Evolutionary conservation across 306 rosid genomes (phyloP), one percentile per base, ranked within the genome.

Genomic region (Gynostemma pentaphyllum): DNA sequence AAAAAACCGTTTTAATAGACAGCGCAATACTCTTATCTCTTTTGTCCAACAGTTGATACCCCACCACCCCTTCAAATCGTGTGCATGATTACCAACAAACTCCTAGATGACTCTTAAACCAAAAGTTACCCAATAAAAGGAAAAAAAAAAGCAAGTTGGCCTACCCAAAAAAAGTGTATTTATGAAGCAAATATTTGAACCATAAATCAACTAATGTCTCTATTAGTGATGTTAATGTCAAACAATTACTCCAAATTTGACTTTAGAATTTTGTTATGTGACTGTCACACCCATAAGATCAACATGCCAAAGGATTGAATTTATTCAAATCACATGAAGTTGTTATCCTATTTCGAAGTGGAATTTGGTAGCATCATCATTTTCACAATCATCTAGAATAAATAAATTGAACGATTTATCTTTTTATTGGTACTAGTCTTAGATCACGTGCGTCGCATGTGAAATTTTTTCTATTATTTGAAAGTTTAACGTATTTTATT

Each of bases 231-330:
- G 57, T 13, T 23, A 53, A 30, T 57, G 64, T 57, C 23, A 57
- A 27, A 57, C 18, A 55, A 55, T 57, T 5, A 57, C 64, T 36
- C 64, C 45, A 57, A 36, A 36, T 57, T 57, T 57, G 46, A 55
- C 62, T 55, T 55, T 55, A 3, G 62, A 5, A 37, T 2, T 19
- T 36, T 36, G 5, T 56, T 53, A 3, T 50, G 15, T 21, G 0
- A 7, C 22, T 46, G 7, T 45, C 49, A 45, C 49, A 44, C 6
- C 10, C 49, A 48, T 48, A 8, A 21, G 15, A 48, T 48, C 27
- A 21, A 9, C 2, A 0, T 48, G 8, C 6, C 52, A n/a, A 18
- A 19, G 21, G 52, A 46, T 46, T 46, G 53, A 19, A 24, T 8
- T 34, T 48, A 10, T n/a, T n/a, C n/a, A n/a, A n/a, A n/a, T n/a